Evolutionary conservation across 2,329 filamentous ascomycete genomes (phyloP), one percentile per base, ranked within the genome.

Genomic region (Aspergillus transmontanensis): DNA sequence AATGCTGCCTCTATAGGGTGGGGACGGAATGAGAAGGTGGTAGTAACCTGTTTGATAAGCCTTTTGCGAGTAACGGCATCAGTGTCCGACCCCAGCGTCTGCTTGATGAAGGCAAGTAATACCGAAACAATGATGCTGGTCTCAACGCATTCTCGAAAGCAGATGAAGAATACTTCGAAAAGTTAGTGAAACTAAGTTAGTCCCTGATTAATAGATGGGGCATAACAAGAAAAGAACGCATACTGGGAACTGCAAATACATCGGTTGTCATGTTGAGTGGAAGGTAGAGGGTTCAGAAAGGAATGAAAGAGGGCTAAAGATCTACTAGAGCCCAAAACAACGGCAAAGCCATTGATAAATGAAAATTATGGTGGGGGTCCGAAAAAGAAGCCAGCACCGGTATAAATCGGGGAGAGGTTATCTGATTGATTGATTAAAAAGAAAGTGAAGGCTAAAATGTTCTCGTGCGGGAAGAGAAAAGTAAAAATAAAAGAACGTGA

Each of bases 111-210:
- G 26, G 92, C 88, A 46, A 96, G 85, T 39, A 96, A 83, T n/a
- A 96, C 90, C 0, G 93, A 94, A 66, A 96, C 88, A 70, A 96
- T 91, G 73, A 96, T 93, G 72, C 86, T 89, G 0, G 90, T 91
- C 82, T 96, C 93, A 55, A 96, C 82, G 48, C 88, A 88, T 80
- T 96, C 93, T 73, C 93, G 89, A 76, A 96, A 95, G 79, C 92
- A 89, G 76, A 97, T 91, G 81, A 97, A 94, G 82, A 96, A 96
- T 60, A 96, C 87, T 84, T 45, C 12, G 5, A 6, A 1, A 36
- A 12, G 41, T 64, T 56, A 60, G 26, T 54, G 9, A 21, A 30
- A n/a, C 30, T 34, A 36, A 36, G 14, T 5, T 5, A 19, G 21
- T 21, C 1, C 30, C 9, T 11, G 6, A 23, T 23, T 14, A 14